phyloP scores from a whole-genome alignment of 2,329 filamentous ascomycete genomes.

The Lasiodiplodia gonubiensis region DNA sequence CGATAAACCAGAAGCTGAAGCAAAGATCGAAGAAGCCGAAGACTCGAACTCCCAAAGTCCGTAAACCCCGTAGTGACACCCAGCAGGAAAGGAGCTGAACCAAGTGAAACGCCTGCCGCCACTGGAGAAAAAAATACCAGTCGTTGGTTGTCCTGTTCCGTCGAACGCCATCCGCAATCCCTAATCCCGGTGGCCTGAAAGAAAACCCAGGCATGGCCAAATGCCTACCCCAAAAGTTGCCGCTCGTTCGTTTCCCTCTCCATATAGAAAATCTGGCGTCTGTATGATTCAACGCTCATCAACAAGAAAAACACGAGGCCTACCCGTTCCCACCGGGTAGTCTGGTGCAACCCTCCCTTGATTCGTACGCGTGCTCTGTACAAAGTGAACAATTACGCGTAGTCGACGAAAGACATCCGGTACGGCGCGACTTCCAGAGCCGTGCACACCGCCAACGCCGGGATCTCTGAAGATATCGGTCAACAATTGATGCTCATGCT shows the following conservation, averaged over 20 bases:
- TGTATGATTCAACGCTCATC: conserved; percentile 14
- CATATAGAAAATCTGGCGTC: conserved; percentile 9
- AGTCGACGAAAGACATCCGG: background rate
- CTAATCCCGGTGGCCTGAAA: background rate
- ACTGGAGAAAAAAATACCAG: conserved; percentile 5
- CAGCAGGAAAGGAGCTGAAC: conserved; percentile 1
- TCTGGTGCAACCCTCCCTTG: conserved; percentile 6
- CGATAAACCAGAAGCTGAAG: conserved; percentile 7
- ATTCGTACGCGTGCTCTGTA: conserved; percentile 17
- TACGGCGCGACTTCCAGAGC: conserved; percentile 7
- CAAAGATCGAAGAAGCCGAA: conserved; percentile 9
- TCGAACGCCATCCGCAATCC: conserved; percentile 10
- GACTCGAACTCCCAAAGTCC: conserved; percentile 4
- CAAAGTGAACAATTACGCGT: conserved; percentile 15
- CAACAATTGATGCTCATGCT: conserved; percentile 18
- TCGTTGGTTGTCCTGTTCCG: conserved; percentile 7
- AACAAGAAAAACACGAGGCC: conserved; percentile 6
- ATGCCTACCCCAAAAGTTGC: conserved; percentile 3
- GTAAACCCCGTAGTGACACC: conserved; percentile 6
- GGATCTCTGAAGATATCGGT: conserved; percentile 20
- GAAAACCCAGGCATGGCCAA: conserved; percentile 4
- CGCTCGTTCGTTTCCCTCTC: conserved; percentile 7
- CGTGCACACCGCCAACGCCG: conserved; percentile 14
- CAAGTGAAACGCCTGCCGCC: conserved; percentile 14
- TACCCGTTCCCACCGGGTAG: background rate